Evolutionary conservation across 768 basidiomycete genomes (phyloP).

Genomic region (Rhizopogon sp.): DNA sequence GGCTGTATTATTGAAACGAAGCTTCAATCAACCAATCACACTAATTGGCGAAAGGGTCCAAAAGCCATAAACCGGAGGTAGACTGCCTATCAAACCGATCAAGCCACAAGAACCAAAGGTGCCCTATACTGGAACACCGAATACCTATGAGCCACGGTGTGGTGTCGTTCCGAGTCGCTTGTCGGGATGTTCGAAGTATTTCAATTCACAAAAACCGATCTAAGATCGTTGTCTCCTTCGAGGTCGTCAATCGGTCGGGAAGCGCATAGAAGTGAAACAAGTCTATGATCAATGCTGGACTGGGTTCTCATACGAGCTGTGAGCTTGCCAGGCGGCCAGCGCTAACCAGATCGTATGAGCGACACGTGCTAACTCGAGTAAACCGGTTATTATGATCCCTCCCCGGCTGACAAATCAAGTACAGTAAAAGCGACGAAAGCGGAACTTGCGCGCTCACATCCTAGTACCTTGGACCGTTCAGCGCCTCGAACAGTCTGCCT

Average conservation of each 20-base stretch:
- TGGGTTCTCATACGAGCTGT: no score
- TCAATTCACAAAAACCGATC: neutral
- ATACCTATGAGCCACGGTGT: neutral
- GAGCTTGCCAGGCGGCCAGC: no score
- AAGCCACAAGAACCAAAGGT: neutral
- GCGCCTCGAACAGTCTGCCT: neutral
- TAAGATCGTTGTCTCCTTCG: neutral
- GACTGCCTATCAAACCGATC: neutral
- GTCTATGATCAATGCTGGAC: no score
- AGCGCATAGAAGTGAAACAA: no score
- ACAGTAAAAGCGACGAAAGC: no score
- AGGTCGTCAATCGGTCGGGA: neutral
- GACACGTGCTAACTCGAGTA: no score
- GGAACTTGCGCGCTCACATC: neutral
- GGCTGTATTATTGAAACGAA: neutral
- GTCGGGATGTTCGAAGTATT: neutral
- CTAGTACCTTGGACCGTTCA: neutral
- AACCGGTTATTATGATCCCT: neutral
- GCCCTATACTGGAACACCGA: neutral
- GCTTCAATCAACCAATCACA: constrained; percentile 6
- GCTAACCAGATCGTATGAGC: no score
- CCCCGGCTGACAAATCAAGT: no score
- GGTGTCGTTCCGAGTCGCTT: neutral
- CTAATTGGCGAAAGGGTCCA: neutral
- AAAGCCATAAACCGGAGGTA: neutral